Conservation (phyloP, 148 eudicot species). For the Rhododendron kiyosumense region DNA sequence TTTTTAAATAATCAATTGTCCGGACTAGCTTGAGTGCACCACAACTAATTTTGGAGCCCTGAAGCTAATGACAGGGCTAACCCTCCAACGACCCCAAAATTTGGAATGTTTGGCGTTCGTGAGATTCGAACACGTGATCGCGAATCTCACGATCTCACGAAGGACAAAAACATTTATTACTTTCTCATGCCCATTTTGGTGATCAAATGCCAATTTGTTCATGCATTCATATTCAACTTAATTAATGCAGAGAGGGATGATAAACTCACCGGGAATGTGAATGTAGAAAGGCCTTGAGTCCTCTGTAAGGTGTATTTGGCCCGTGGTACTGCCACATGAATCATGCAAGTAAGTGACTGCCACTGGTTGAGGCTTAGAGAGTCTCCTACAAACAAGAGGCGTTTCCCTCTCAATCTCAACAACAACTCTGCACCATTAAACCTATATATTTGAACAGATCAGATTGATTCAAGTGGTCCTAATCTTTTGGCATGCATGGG, state of each 20-base stretch:
- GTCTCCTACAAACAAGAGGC: conserved; percentile 54
- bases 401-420: conserved; percentile 34
- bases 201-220: neutral
- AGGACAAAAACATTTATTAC: too few species aligned
- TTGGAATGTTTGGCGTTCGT: too few species aligned
- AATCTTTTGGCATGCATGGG: neutral
- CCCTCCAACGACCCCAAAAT: too few species aligned
- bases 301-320: conserved; percentile 20
- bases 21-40: too few species aligned
- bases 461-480: neutral
- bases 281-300: conserved; percentile 27
- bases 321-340: conserved; percentile 29
- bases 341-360: conserved; percentile 54
- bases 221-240: neutral
- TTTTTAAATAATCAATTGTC: too few species aligned
- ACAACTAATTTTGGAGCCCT: too few species aligned
- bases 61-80: too few species aligned
- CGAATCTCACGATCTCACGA: too few species aligned
- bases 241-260: neutral
- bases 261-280: conserved; percentile 23
- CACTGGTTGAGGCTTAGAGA: conserved; percentile 54
- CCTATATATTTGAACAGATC: neutral
- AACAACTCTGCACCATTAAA: conserved; percentile 22
- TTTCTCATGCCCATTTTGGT: too few species aligned
- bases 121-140: too few species aligned